A percentile compares a stretch with the other conserved stretches of the same genome.
These are phyloP conservation scores for Astrephomene gubernaculifera DNA, from an alignment of 139 green algal species.

Conservation along the genomic window DNA sequence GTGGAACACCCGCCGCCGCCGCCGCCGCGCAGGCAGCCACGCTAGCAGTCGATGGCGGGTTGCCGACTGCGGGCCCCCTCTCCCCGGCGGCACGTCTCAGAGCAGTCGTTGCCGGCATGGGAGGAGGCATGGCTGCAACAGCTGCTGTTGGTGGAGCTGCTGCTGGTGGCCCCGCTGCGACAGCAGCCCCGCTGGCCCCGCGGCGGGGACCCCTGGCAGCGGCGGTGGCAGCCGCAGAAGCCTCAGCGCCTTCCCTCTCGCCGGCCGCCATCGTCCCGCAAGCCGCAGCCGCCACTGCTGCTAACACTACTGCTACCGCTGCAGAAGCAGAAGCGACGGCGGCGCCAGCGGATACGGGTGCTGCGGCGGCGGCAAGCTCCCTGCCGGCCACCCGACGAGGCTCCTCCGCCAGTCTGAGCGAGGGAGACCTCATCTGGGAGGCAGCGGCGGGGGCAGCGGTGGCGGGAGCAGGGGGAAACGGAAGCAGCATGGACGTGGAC, in stretches of 20 bases:
- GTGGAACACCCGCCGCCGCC: neutral
- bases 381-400: neutral
- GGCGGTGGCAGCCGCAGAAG: no score
- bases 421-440: conserved; percentile 37
- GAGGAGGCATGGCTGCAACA: neutral
- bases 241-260: no score
- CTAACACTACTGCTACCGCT: neutral
- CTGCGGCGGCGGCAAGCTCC: neutral
- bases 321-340: neutral
- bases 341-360: neutral
- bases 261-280: neutral
- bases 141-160: neutral
- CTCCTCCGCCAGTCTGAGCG: neutral
- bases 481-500: no score
- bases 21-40: neutral
- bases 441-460: no score
- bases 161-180: neutral
- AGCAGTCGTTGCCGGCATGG: neutral
- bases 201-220: conserved; percentile 18
- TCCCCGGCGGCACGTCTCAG: no score
- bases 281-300: neutral
- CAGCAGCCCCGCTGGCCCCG: neutral
- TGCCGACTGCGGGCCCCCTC: no score
- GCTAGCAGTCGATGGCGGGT: no score
- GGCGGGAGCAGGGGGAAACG: no score